A percentile compares a stretch with the other conserved stretches of the same genome.
Conservation (phyloP, 2,329 filamentous ascomycete genomes). For the Aureobasidium leucospermi region DNA sequence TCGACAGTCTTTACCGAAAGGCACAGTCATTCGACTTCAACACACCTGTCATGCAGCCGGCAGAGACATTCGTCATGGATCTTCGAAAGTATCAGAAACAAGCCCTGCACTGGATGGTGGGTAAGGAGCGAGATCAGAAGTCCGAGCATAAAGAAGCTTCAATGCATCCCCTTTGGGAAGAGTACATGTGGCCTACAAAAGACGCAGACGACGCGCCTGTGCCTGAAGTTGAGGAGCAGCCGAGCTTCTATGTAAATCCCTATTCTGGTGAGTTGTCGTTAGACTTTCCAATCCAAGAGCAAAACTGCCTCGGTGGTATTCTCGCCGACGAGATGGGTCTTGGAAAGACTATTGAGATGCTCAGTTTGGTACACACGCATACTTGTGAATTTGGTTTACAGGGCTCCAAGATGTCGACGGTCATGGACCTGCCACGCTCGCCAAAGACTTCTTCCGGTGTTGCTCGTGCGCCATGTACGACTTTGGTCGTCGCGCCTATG, state of each 20-base stretch:
- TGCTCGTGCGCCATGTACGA: constrained; percentile 74
- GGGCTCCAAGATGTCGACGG: constrained; percentile 17
- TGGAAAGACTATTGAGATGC: constrained; percentile 98
- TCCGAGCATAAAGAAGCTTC: constrained; percentile 61
- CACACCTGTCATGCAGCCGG: constrained; percentile 79
- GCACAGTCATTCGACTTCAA: constrained; percentile 94
- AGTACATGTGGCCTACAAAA: constrained; percentile 81
- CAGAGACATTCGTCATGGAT: constrained; percentile 71
- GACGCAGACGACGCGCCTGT: constrained; percentile 79
- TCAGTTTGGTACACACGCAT: constrained; percentile 84
- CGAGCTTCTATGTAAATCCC: constrained; percentile 88
- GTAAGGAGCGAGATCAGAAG: constrained; percentile 77
- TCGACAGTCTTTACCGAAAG: constrained; percentile 89
- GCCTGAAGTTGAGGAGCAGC: constrained; percentile 55
- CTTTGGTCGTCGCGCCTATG: constrained; percentile 93
- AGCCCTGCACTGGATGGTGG: constrained; percentile 91
- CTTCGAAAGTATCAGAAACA: constrained; percentile 93
- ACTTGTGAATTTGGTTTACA: constrained; percentile 43
- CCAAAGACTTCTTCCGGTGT: constrained; percentile 51
- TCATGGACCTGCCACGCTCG: constrained; percentile 57
- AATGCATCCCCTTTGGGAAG: constrained; percentile 97
- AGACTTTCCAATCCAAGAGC: constrained; percentile 86
- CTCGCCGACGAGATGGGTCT: constrained; percentile 96
- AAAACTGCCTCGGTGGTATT: constrained; percentile 88
- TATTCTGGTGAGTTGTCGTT: constrained; percentile 92